A percentile compares a stretch with the other conserved stretches of the same genome.
Evolutionary conservation across 768 basidiomycete genomes (phyloP).

Genomic region (Podaxis sp.): DNA sequence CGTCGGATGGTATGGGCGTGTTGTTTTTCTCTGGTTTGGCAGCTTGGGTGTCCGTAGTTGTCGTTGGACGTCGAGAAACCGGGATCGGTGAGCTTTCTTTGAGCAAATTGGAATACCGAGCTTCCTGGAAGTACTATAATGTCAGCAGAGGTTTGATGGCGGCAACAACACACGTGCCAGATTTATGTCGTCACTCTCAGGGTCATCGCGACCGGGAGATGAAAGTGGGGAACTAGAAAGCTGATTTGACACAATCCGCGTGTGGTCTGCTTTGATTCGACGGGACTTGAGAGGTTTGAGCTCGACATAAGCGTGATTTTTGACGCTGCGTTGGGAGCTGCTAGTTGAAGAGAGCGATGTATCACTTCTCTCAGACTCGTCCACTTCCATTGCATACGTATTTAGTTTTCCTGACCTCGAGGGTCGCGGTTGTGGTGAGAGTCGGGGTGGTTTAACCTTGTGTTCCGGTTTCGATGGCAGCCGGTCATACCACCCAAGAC

Average conservation of each 20-base stretch:
- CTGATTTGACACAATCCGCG: not conserved
- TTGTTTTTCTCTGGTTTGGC: not conserved
- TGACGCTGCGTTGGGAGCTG: slow-evolving; percentile 2
- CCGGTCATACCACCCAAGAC: slow-evolving; percentile 64
- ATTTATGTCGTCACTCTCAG: not conserved
- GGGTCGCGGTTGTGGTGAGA: no score
- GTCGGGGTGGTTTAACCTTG: not conserved
- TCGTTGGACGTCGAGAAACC: not conserved
- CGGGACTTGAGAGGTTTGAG: not conserved
- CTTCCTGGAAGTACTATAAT: not conserved
- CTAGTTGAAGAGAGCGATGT: not conserved
- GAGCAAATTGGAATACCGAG: not conserved
- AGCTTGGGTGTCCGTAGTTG: not conserved
- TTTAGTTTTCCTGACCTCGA: no score
- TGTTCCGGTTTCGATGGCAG: not conserved
- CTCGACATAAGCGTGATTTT: slow-evolving; percentile 11
- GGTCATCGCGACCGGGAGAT: not conserved
- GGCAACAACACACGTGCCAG: not conserved
- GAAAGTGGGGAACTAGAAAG: not conserved
- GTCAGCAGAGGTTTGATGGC: not conserved
- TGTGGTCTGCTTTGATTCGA: not conserved
- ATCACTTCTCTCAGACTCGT: not conserved
- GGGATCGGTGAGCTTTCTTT: not conserved
- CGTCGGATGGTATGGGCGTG: not conserved
- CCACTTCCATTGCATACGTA: not conserved